Percentiles rank a stretch among this genome's conserved stretches.
Evolutionary conservation across 2,329 filamentous ascomycete genomes (phyloP).

Genomic region (Xylariales sp.): DNA sequence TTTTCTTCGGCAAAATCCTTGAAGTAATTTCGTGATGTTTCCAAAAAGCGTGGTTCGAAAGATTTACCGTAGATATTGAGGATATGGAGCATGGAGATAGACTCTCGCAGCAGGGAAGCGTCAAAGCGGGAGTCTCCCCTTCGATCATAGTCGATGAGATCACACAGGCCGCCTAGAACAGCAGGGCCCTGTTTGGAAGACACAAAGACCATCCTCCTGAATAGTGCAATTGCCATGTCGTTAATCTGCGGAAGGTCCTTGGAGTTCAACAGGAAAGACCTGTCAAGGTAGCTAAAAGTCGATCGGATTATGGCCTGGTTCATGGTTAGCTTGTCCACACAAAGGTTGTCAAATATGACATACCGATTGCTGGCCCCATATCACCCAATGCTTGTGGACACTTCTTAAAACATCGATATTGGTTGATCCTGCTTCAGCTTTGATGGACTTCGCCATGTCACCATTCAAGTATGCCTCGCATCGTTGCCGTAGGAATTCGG

Average conservation of each 20-base stretch:
- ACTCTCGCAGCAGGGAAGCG: slow-evolving; percentile 61
- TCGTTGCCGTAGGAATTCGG: slow-evolving; percentile 58
- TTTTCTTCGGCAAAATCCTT: slow-evolving; percentile 63
- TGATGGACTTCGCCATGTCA: slow-evolving; percentile 52
- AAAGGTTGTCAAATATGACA: slow-evolving; percentile 21
- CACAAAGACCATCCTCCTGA: slow-evolving; percentile 56
- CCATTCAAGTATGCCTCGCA: slow-evolving; percentile 65
- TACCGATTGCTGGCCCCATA: slow-evolving; percentile 76
- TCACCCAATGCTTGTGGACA: slow-evolving; percentile 59
- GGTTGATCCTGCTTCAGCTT: slow-evolving; percentile 42
- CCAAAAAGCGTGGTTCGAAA: slow-evolving; percentile 75
- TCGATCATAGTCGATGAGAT: slow-evolving; percentile 71
- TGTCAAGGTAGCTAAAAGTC: slow-evolving; percentile 91
- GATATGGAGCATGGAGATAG: slow-evolving; percentile 80
- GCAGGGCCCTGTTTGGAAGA: slow-evolving; percentile 30
- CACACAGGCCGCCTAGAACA: slow-evolving; percentile 60
- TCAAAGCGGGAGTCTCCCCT: slow-evolving; percentile 53
- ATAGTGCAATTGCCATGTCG: slow-evolving; percentile 73
- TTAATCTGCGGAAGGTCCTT: slow-evolving; percentile 68
- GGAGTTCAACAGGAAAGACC: slow-evolving; percentile 76
- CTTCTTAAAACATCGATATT: slow-evolving; percentile 60
- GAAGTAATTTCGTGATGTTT: slow-evolving; percentile 64
- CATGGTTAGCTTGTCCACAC: neutral
- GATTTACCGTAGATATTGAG: slow-evolving; percentile 72
- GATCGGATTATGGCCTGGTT: slow-evolving; percentile 69